Evolutionary conservation across 2,329 filamentous ascomycete genomes (phyloP).

Genomic region (Aspergillus neoniger): DNA sequence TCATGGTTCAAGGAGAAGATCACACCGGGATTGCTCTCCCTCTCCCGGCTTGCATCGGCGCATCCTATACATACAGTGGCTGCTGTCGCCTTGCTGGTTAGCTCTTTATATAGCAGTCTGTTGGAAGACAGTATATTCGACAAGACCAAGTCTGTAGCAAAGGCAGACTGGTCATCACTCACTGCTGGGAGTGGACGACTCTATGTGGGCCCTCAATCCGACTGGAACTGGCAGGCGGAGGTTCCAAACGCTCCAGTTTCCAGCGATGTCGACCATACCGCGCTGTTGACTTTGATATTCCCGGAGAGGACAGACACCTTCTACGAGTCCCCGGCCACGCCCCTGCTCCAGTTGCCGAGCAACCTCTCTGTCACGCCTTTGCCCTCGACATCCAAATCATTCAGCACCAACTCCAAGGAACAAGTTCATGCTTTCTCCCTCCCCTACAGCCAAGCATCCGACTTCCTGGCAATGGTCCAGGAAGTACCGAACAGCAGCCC

Average conservation of each 20-base stretch:
- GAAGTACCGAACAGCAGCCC: constrained; percentile 73
- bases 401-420: constrained; percentile 81
- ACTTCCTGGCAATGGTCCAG: constrained; percentile 74
- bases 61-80: constrained; percentile 2
- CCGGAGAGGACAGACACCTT: constrained; percentile 38
- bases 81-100: not conserved
- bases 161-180: not conserved
- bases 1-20: not conserved
- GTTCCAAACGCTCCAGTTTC: constrained; percentile 45
- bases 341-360: not conserved
- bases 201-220: not conserved
- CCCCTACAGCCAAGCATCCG: constrained; percentile 70
- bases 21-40: not conserved
- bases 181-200: not conserved
- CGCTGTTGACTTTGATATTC: constrained; percentile 41
- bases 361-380: constrained; percentile 1
- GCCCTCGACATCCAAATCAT: constrained; percentile 71
- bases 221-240: constrained; percentile 86
- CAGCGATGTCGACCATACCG: not conserved
- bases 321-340: not conserved
- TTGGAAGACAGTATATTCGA: constrained; percentile 5
- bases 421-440: constrained; percentile 80
- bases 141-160: not conserved
- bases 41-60: not conserved
- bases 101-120: not conserved